Percentiles rank a stretch among this genome's conserved stretches.
These are phyloP conservation scores for Diplotaxis tenuifolia DNA, from an alignment of 345 rosid species.

Conservation along the genomic window DNA sequence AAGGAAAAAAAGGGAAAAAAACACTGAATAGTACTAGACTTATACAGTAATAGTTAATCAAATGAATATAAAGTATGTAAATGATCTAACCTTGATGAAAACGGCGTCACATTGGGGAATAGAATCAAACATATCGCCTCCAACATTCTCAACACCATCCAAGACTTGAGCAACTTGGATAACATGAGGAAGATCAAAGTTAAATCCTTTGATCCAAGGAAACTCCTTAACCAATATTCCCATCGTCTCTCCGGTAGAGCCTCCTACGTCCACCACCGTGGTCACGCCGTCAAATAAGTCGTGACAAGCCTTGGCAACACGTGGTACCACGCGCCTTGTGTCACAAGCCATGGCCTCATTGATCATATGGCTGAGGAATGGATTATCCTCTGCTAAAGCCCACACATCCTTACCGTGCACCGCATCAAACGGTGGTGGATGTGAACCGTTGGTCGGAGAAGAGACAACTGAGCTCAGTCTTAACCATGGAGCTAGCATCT, in stretches of 20 bases:
- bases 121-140: slow-evolving; percentile 64
- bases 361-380: slow-evolving; percentile 37
- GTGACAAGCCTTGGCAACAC: slow-evolving; percentile 39
- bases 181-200: slow-evolving; percentile 78
- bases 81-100: slow-evolving; percentile 46
- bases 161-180: slow-evolving; percentile 36
- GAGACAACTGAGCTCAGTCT: slow-evolving; percentile 44
- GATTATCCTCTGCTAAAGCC: slow-evolving; percentile 44
- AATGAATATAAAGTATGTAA: background rate
- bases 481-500: slow-evolving; percentile 68
- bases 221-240: slow-evolving; percentile 49
- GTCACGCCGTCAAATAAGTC: slow-evolving; percentile 54
- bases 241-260: slow-evolving; percentile 59
- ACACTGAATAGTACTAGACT: background rate
- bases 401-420: slow-evolving; percentile 56
- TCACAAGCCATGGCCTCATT: slow-evolving; percentile 69
- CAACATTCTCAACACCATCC: slow-evolving; percentile 55
- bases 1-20: background rate
- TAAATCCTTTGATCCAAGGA: slow-evolving; percentile 59
- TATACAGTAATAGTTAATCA: background rate
- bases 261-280: slow-evolving; percentile 72
- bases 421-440: slow-evolving; percentile 41
- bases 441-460: background rate
- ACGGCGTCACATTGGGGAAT: slow-evolving; percentile 66
- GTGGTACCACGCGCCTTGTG: slow-evolving; percentile 44